phyloP scores from a whole-genome alignment of 2,329 filamentous ascomycete species.

The Thelonectria discophora region DNA sequence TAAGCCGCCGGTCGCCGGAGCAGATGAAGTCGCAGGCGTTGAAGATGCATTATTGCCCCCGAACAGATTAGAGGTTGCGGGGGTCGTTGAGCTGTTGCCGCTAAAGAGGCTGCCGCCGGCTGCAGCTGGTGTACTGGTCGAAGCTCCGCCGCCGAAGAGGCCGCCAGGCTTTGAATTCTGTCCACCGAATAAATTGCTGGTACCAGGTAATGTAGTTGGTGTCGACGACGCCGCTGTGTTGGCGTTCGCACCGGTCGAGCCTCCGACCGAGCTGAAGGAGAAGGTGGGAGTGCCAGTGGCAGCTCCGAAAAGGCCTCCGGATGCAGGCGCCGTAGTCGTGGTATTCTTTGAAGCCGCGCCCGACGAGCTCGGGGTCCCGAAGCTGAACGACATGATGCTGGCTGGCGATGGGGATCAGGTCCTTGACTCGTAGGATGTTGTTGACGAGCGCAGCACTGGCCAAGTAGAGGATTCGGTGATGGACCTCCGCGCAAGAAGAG shows the following conservation, averaged over 20 bases:
- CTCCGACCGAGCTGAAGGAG: conserved; percentile 50
- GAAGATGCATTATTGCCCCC: conserved; percentile 40
- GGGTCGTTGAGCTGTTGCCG: conserved; percentile 37
- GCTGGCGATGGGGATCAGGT: conserved; percentile 31
- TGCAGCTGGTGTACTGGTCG: conserved; percentile 34
- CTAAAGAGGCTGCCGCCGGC: conserved; percentile 38
- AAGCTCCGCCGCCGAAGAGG: conserved; percentile 39
- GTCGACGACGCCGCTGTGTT: conserved; percentile 36
- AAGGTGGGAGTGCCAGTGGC: conserved; percentile 48
- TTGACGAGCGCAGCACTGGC: conserved; percentile 27
- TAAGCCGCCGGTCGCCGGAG: conserved; percentile 37
- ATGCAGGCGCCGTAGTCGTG: conserved; percentile 51
- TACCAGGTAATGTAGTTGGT: conserved; percentile 42
- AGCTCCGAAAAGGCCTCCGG: conserved; percentile 53
- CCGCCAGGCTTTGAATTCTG: conserved; percentile 44
- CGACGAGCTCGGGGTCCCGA: conserved; percentile 48
- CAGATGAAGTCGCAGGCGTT: conserved; percentile 38
- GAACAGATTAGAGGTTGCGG: conserved; percentile 39
- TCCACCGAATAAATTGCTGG: conserved; percentile 46
- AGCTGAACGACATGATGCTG: conserved; percentile 52
- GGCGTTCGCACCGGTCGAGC: conserved; percentile 38
- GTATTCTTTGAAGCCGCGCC: conserved; percentile 45
- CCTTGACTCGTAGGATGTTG: conserved; percentile 28
- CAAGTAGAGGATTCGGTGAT: conserved; percentile 13
- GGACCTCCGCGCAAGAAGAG: conserved; percentile 6